A percentile compares a stretch with the other conserved stretches of the same genome.
Conservation (phyloP, 108 stramenopile species). For the Discostella stelligeroides region DNA sequence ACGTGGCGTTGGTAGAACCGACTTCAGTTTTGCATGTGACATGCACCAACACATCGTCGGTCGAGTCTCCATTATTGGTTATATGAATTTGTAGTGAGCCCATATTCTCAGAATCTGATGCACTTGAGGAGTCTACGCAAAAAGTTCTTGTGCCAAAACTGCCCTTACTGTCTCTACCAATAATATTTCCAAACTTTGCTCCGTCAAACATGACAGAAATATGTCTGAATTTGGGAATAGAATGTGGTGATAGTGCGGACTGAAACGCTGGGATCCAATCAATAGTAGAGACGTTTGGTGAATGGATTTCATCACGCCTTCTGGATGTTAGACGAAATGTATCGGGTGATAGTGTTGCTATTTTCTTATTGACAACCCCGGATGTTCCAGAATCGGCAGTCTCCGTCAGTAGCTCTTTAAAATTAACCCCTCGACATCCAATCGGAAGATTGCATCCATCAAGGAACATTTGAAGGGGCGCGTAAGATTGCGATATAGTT, state of each 20-base stretch:
- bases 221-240: constrained; percentile 14
- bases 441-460: constrained; percentile 57
- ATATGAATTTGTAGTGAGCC: constrained; percentile 37
- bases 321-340: constrained; percentile 39
- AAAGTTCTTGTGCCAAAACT: constrained; percentile 12
- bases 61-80: constrained; percentile 42
- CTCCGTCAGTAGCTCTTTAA: constrained; percentile 23
- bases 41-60: constrained; percentile 47
- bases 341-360: constrained; percentile 13
- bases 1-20: background rate
- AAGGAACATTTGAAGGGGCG: constrained; percentile 40
- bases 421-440: constrained; percentile 39
- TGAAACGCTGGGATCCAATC: constrained; percentile 50
- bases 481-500: constrained; percentile 10
- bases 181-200: constrained; percentile 41
- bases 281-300: constrained; percentile 14
- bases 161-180: constrained; percentile 1
- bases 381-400: background rate
- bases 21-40: background rate
- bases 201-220: constrained; percentile 50
- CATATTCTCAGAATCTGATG: background rate
- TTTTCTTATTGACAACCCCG: background rate
- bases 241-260: constrained; percentile 27
- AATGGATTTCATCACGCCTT: constrained; percentile 4
- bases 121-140: constrained; percentile 16